phyloP scores from a whole-genome alignment of 805 yeast genomes.

The Cyberlindnera saturnus region DNA sequence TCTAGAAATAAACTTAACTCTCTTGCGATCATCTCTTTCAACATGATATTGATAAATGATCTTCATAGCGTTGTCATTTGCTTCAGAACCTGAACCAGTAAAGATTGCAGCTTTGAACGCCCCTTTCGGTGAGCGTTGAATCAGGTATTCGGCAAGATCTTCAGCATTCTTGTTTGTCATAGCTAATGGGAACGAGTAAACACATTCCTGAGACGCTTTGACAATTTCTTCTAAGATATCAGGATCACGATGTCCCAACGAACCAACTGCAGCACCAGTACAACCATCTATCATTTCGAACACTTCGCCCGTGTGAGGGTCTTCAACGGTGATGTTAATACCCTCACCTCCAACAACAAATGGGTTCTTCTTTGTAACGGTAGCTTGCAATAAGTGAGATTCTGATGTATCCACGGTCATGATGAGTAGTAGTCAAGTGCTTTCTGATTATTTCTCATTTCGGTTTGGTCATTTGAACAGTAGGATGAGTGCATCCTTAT shows the following conservation, averaged over 20 bases:
- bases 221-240: slow-evolving; percentile 35
- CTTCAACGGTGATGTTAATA: slow-evolving; percentile 28
- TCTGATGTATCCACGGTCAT: too few relatives aligned
- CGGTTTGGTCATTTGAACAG: too few relatives aligned
- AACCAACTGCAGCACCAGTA: slow-evolving; percentile 49
- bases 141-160: slow-evolving; percentile 36
- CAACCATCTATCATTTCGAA: slow-evolving; percentile 34
- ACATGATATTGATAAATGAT: slow-evolving; percentile 43
- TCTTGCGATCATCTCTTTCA: slow-evolving; percentile 36
- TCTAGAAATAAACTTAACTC: slow-evolving; percentile 38
- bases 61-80: slow-evolving; percentile 60
- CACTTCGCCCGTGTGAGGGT: slow-evolving; percentile 30
- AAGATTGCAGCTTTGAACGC: slow-evolving; percentile 37
- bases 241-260: slow-evolving; percentile 39
- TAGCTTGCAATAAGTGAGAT: neutral
- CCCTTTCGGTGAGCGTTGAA: slow-evolving; percentile 34
- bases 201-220: slow-evolving; percentile 31
- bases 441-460: too few relatives aligned
- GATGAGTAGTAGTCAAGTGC: too few relatives aligned
- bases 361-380: slow-evolving; percentile 26
- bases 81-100: slow-evolving; percentile 60
- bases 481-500: too few relatives aligned
- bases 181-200: slow-evolving; percentile 31
- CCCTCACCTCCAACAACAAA: slow-evolving; percentile 34
- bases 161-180: slow-evolving; percentile 33